Conservation (phyloP, 78 protist species). For the Speleostelium caveatum region DNA sequence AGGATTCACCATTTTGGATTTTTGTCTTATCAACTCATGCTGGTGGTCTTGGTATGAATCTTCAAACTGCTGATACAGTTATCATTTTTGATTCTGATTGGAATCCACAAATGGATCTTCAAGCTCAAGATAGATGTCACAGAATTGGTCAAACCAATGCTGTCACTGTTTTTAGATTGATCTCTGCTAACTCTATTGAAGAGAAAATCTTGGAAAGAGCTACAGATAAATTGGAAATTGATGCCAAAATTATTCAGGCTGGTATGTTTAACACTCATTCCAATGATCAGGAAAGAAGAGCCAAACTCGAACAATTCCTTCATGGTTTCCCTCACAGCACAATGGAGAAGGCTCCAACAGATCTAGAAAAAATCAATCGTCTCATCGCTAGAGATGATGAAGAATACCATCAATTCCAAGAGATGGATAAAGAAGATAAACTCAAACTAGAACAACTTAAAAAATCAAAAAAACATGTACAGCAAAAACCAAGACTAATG, state of each 20-base stretch:
- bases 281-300: slow-evolving; percentile 68
- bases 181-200: slow-evolving; percentile 89
- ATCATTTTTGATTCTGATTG: slow-evolving; percentile 97
- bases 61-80: slow-evolving; percentile 96
- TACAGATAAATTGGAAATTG: slow-evolving; percentile 88
- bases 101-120: slow-evolving; percentile 93
- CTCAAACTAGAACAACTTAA: slow-evolving; percentile 4
- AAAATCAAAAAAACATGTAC: slow-evolving; percentile 9
- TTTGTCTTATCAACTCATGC: slow-evolving; percentile 95
- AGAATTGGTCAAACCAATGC: slow-evolving; percentile 98
- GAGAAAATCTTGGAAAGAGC: slow-evolving; percentile 94
- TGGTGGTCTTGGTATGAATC: slow-evolving; percentile 98
- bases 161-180: slow-evolving; percentile 93
- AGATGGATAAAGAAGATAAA: slow-evolving; percentile 61
- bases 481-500: slow-evolving; percentile 64
- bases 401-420: slow-evolving; percentile 74
- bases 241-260: slow-evolving; percentile 92
- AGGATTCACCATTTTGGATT: slow-evolving; percentile 82
- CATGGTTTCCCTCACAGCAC: slow-evolving; percentile 66
- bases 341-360: slow-evolving; percentile 35
- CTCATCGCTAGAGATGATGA: slow-evolving; percentile 75
- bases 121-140: slow-evolving; percentile 95
- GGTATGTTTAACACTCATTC: slow-evolving; percentile 89
- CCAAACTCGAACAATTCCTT: slow-evolving; percentile 76
- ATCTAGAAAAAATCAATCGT: slow-evolving; percentile 58